Percentiles rank a stretch among this genome's conserved stretches.
Conservation (phyloP, 2,329 filamentous ascomycete genomes). For the Alternaria incomplexa region DNA sequence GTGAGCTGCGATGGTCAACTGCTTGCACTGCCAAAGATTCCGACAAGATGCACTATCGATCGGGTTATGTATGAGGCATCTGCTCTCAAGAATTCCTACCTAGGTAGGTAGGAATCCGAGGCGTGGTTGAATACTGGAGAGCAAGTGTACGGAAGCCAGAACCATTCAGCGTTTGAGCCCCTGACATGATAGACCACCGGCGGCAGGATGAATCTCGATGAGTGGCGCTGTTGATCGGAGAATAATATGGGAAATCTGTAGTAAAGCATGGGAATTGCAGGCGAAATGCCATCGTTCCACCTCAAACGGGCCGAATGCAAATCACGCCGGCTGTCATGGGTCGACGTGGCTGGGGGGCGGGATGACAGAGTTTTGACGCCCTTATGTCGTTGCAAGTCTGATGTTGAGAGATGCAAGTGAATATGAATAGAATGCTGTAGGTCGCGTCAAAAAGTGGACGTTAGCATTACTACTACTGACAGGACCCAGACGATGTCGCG, state of each 20-base stretch:
- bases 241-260: background rate
- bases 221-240: background rate
- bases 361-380: background rate
- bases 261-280: background rate
- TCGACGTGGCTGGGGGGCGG: background rate
- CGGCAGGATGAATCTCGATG: background rate
- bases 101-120: background rate
- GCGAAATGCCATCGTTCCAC: slow-evolving; percentile 14
- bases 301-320: background rate
- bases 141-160: background rate
- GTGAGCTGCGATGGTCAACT: background rate
- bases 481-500: slow-evolving; percentile 1
- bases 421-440: background rate
- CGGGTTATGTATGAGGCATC: background rate
- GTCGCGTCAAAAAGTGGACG: slow-evolving; percentile 1
- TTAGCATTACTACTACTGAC: slow-evolving; percentile 4
- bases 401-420: background rate
- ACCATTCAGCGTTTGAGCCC: background rate
- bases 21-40: background rate
- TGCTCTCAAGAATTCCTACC: background rate
- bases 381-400: background rate
- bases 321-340: background rate
- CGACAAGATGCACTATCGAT: background rate
- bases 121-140: background rate
- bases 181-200: background rate